Evolutionary conservation across 805 yeast genomes (phyloP), one percentile per base, ranked within the genome.

Genomic region (Starmera caribaea): DNA sequence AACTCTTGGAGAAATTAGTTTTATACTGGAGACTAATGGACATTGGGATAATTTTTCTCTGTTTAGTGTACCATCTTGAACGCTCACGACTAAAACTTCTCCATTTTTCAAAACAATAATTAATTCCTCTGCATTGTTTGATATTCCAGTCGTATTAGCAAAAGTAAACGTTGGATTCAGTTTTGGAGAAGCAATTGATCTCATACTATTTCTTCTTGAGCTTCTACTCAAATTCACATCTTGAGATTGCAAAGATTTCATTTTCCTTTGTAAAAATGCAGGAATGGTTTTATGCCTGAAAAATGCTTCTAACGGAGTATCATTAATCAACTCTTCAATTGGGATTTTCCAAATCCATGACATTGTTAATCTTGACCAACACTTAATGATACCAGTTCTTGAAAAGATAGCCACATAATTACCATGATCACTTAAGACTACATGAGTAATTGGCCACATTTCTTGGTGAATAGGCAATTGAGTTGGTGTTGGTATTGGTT

Each of bases 1-100:
- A 21, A 84, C 79, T 53, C 92, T 68, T 5, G 94, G 86, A 0
- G 94, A 79, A 3, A 70, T 54, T 10, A 86, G 55, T 43, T 73
- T 72, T 38, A 70, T 71, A 40, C 80, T 79, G 3, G 76, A 64
- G 1, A 66, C 62, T n/a, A 81, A 51, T 16, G 62, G 54, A 1
- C 54, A 44, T 13, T 48, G 39, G 2, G 65, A 55, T 10, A 69
- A 32, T n/a, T 46, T 41, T 8, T 63, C 55, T 33, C 55, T 59
- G n/a, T 50, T 61, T 8, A 68, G 38, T 0, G 61, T 45, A 3
- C 82, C 81, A 45, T 66, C 70, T 24, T 57, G 55, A 51, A 82
- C 74, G 10, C 74, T 62, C 16, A 77, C 58, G 2, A 70, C 64
- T 26, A 72, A 45, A 41, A 79, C 50, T 16, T 60, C 61, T 3